Conservation (phyloP, 805 yeast genomes). For the Pichia kluyveri region DNA sequence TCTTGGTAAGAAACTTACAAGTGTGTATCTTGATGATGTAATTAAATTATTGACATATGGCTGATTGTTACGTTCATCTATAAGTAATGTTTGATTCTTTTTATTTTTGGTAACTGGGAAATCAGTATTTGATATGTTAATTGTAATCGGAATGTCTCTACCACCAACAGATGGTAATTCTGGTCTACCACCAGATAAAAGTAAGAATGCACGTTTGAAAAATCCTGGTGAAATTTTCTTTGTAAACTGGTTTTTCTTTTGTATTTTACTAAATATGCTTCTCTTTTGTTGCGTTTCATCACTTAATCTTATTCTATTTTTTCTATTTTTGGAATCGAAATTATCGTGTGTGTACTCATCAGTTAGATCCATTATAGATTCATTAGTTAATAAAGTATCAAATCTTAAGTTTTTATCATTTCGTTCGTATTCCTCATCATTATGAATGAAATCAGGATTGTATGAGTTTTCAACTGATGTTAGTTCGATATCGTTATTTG, state of each 20-base stretch:
- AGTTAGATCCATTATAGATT: slow-evolving; percentile 14
- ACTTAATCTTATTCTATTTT: slow-evolving; percentile 1
- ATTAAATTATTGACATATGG: slow-evolving; percentile 62
- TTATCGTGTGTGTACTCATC: background rate
- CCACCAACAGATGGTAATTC: slow-evolving; percentile 57
- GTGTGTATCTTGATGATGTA: slow-evolving; percentile 79
- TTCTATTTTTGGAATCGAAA: background rate
- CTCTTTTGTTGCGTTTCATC: background rate
- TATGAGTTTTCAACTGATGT: slow-evolving; percentile 23
- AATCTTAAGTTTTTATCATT: background rate
- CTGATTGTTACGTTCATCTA: slow-evolving; percentile 61
- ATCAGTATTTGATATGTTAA: slow-evolving; percentile 30
- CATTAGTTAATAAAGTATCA: slow-evolving; percentile 10
- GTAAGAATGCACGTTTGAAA: background rate
- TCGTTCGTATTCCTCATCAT: background rate
- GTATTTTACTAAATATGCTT: background rate
- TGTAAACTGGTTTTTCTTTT: background rate
- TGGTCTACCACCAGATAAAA: slow-evolving; percentile 36
- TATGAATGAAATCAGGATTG: slow-evolving; percentile 17
- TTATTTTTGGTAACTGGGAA: slow-evolving; percentile 22
- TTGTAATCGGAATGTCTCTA: slow-evolving; percentile 60
- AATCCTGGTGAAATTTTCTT: background rate
- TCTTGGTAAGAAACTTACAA: slow-evolving; percentile 76
- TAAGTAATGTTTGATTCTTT: slow-evolving; percentile 27
- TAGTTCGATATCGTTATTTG: slow-evolving; percentile 26